phyloP scores from a whole-genome alignment of 148 eudicot species.

The Rhododendron griersonianum region DNA sequence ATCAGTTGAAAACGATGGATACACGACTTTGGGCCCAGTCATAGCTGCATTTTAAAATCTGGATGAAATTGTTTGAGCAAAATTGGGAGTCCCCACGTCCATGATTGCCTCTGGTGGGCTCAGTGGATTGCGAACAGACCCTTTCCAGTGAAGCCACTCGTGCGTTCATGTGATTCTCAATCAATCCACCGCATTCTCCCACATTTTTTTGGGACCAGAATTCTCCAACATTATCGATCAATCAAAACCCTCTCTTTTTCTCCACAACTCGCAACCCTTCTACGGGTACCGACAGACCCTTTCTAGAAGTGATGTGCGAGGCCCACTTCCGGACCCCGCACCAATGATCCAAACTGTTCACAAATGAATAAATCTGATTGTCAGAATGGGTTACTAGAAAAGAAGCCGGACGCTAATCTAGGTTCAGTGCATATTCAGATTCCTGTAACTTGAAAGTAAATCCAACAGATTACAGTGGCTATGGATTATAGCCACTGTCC shows the following conservation, averaged over 20 bases:
- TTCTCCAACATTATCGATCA: background rate
- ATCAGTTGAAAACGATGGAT: background rate
- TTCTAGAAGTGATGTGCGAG: no score
- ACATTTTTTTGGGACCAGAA: background rate
- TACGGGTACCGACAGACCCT: no score
- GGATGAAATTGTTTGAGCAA: background rate
- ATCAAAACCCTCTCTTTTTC: background rate
- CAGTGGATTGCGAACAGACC: background rate
- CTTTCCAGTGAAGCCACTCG: conserved; percentile 7
- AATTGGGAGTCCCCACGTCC: background rate
- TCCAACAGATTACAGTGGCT: background rate
- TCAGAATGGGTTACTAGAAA: no score
- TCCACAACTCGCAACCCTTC: no score
- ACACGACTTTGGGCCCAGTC: background rate
- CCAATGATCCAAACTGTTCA: no score
- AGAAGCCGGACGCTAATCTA: background rate
- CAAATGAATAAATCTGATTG: no score
- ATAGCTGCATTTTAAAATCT: background rate
- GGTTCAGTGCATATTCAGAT: background rate
- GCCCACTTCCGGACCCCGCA: no score
- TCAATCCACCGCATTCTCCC: conserved; percentile 9
- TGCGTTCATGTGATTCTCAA: conserved; percentile 17
- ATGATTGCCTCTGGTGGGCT: background rate
- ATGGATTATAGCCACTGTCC: no score
- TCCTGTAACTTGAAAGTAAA: background rate